Base-by-base conservation (phyloP, 140 eudicot genomes). In the Oenanthe javanica region DNA sequence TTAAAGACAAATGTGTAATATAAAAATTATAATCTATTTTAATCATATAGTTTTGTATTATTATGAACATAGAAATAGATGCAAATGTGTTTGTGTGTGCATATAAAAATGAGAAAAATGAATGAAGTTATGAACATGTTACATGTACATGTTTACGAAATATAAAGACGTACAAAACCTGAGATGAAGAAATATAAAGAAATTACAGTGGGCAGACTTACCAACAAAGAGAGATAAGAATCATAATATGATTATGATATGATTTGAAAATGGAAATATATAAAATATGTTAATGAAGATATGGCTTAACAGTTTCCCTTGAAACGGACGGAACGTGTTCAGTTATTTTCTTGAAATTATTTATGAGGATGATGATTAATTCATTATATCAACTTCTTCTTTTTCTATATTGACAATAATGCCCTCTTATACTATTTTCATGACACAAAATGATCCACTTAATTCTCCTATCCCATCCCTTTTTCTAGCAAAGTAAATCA, bases 211-310 rank as follows among this genome's bases (percentile, higher is more conserved):
- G 27, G 69, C 36, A 76, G 9, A 76, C 79, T 76, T 76, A 76
- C 79, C 79, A 76, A 76, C 13, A 76, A 51, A 1, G 79, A 49
- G 79, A 49, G 43, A 76, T n/a, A 76, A 57, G 69, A 61, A 57
- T 57, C 66, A 70, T 5, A 27, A 70, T 14, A 27, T 40, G 76
- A 42, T 72, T 18, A 72, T 72, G 49, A 72, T 72, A 72, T 40
- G 76, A 42, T 72, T 13, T 40, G 76, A 72, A 72, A 72, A 72
- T 40, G 51, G 23, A 38, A 40, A 72, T 72, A 7, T 72, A 43
- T 72, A 72, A 72, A 38, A n/a, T 61, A 61, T 61, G 69, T 61
- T 61, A 61, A 61, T 61, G 69, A 61, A 61, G 69, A 61, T 61
- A 61, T 61, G 69, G 69, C 51, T 40, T 40, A 69, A 10, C 43